phyloP scores from a whole-genome alignment of 306 rosid genomes.

The Prunus kanzakura region DNA sequence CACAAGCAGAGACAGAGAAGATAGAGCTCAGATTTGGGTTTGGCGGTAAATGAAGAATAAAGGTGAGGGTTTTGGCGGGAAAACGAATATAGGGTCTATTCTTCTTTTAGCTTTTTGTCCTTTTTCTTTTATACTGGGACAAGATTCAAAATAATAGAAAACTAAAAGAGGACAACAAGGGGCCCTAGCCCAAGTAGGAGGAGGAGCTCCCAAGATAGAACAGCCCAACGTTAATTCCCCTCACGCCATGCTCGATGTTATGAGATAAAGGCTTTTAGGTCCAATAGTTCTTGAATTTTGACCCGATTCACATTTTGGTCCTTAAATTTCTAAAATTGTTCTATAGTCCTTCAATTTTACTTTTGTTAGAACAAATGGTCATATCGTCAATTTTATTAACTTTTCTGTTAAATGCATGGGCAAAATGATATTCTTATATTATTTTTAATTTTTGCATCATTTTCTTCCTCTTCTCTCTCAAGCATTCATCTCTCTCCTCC shows the following conservation, averaged over 20 bases:
- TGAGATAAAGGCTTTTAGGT: rapidly evolving
- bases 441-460: too few relatives aligned
- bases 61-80: constrained; percentile 74
- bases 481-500: too few relatives aligned
- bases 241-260: too few relatives aligned
- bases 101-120: neutral
- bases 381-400: rapidly evolving
- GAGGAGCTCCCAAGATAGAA: too few relatives aligned
- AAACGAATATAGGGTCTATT: constrained; percentile 4
- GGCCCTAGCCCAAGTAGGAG: too few relatives aligned
- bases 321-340: rapidly evolving
- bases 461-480: too few relatives aligned
- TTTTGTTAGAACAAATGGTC: rapidly evolving
- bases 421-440: too few relatives aligned
- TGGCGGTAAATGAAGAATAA: constrained; percentile 58
- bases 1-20: constrained; percentile 8
- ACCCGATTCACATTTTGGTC: rapidly evolving
- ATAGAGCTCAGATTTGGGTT: constrained; percentile 8
- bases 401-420: too few relatives aligned
- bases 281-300: rapidly evolving
- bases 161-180: too few relatives aligned
- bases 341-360: rapidly evolving
- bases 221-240: too few relatives aligned
- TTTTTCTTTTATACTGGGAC: neutral
- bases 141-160: too few relatives aligned